Conservation (phyloP, 2,329 filamentous ascomycete genomes). For the Fonsecaea erecta region DNA sequence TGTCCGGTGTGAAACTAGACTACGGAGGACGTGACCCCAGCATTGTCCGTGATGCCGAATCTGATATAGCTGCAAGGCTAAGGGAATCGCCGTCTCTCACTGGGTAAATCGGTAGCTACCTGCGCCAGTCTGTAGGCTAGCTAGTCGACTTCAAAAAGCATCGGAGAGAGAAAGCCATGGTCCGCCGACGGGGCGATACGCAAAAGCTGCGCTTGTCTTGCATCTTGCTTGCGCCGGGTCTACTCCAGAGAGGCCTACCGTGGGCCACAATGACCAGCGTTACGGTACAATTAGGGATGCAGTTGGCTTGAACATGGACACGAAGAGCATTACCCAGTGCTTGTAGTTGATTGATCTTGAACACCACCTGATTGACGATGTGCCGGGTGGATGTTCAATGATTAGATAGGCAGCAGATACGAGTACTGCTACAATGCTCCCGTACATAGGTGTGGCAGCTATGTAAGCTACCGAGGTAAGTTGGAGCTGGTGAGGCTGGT, state of each 20-base stretch:
- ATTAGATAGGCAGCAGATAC: no score
- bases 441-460: not conserved
- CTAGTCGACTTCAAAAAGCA: not conserved
- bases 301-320: not conserved
- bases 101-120: not conserved
- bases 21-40: conserved; percentile 4
- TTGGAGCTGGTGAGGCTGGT: no score
- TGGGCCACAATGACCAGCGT: not conserved
- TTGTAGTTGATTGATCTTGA: not conserved
- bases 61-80: conserved; percentile 21
- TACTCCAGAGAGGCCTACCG: not conserved
- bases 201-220: not conserved
- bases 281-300: not conserved
- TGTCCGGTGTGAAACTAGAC: conserved; percentile 11
- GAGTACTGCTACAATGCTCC: no score
- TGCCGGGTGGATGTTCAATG: no score
- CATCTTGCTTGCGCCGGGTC: not conserved
- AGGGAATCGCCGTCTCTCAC: not conserved
- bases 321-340: not conserved
- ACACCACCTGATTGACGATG: not conserved
- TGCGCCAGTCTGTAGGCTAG: not conserved
- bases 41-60: conserved; percentile 10
- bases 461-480: not conserved
- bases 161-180: not conserved
- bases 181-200: not conserved